Percentiles rank a stretch among this genome's conserved stretches.
These are phyloP conservation scores for Eucommia ulmoides DNA, from an alignment of 257 asterid species.

Conservation along the genomic window DNA sequence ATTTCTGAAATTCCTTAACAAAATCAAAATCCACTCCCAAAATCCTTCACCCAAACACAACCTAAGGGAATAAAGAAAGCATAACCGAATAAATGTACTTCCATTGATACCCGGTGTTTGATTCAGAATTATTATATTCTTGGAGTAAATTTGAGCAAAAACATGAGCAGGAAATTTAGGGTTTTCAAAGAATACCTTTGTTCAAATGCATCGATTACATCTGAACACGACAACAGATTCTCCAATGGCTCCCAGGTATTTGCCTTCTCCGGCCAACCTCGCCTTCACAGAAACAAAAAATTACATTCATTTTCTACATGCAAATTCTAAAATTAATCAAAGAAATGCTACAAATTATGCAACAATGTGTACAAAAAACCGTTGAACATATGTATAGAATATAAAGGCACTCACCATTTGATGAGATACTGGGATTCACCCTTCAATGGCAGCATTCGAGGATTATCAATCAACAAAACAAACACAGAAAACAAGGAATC, in stretches of 20 bases:
- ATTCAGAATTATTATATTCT: no score
- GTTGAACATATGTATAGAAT: no score
- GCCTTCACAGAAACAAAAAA: conserved; percentile 28
- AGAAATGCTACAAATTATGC: neutral
- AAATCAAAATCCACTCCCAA: no score
- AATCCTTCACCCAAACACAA: no score
- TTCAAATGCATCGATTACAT: conserved; percentile 68
- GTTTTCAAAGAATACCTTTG: conserved; percentile 42
- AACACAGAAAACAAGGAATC: conserved; percentile 4
- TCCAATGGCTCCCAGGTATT: conserved; percentile 93
- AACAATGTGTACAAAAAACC: neutral
- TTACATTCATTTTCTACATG: neutral
- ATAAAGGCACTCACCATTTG: conserved; percentile 48
- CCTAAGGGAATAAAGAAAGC: no score
- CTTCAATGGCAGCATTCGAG: conserved; percentile 38
- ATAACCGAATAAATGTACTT: no score
- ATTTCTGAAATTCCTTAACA: no score
- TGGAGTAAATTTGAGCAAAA: neutral
- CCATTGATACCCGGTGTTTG: no score
- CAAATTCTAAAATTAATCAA: neutral
- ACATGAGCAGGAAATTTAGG: conserved; percentile 8
- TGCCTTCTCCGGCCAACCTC: conserved; percentile 82
- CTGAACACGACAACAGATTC: conserved; percentile 49
- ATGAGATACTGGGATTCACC: conserved; percentile 80
- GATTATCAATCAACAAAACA: conserved; percentile 16